Conservation (phyloP, 805 yeast species). For the Candida easanensis region DNA sequence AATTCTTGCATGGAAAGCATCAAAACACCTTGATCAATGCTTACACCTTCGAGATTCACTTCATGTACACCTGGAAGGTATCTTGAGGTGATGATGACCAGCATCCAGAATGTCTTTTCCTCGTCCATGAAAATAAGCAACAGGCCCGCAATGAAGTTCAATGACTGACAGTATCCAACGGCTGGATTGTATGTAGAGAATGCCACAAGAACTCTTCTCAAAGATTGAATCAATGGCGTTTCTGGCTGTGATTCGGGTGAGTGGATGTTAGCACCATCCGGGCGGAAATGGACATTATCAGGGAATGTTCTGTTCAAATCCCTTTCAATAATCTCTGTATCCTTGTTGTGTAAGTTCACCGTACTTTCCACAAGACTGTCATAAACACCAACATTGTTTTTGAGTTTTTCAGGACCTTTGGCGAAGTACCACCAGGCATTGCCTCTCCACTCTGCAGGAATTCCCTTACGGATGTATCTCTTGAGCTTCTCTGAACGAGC, state of each 20-base stretch:
- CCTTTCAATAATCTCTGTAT: slow-evolving; percentile 90
- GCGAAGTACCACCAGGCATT: slow-evolving; percentile 96
- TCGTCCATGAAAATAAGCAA: slow-evolving; percentile 83
- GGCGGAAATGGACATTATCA: slow-evolving; percentile 79
- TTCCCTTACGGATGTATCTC: slow-evolving; percentile 83
- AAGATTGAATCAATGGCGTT: slow-evolving; percentile 61
- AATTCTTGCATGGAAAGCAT: slow-evolving; percentile 84
- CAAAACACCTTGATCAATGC: slow-evolving; percentile 90
- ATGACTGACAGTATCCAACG: slow-evolving; percentile 94
- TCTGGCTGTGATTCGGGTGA: slow-evolving; percentile 36
- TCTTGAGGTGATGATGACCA: slow-evolving; percentile 81
- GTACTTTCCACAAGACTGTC: slow-evolving; percentile 64
- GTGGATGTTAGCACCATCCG: slow-evolving; percentile 21
- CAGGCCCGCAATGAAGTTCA: slow-evolving; percentile 89
- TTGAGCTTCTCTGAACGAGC: slow-evolving; percentile 75
- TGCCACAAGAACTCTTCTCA: slow-evolving; percentile 78
- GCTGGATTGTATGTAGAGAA: slow-evolving; percentile 84
- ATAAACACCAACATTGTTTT: slow-evolving; percentile 71
- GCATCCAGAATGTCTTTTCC: slow-evolving; percentile 93
- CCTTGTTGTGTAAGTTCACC: slow-evolving; percentile 52
- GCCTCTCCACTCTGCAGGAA: slow-evolving; percentile 98
- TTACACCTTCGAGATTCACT: slow-evolving; percentile 87
- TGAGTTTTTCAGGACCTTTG: slow-evolving; percentile 71
- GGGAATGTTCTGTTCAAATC: slow-evolving; percentile 95
- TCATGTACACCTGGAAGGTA: slow-evolving; percentile 92